Conservation (phyloP, 1,284 basidiomycete species). For the Entoloma clypeatum region DNA sequence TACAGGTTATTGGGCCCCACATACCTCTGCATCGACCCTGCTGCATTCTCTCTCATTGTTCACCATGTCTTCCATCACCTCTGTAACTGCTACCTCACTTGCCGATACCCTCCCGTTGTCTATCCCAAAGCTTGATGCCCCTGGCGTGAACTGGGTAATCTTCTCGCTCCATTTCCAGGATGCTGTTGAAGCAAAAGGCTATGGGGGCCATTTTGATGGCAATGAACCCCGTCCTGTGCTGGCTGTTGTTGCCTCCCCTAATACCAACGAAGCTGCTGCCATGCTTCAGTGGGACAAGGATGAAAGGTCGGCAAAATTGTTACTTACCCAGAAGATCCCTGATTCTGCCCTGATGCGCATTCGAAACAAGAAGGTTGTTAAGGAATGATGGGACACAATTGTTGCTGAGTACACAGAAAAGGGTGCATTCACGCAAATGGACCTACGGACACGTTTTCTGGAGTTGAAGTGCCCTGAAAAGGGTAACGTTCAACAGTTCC, state of each 20-base stretch:
- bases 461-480: constrained; percentile 25
- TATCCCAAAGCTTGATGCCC: constrained; percentile 28
- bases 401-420: constrained; percentile 28
- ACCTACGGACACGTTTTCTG: constrained; percentile 28
- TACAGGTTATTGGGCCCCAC: constrained; percentile 26
- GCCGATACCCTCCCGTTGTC: constrained; percentile 23
- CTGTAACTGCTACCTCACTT: constrained; percentile 19
- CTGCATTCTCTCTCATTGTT: constrained; percentile 9
- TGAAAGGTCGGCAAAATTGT: constrained; percentile 23
- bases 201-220: constrained; percentile 28
- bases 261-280: constrained; percentile 6
- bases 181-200: constrained; percentile 28
- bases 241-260: background rate
- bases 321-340: constrained; percentile 29
- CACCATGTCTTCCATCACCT: no score
- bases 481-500: constrained; percentile 29
- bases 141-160: constrained; percentile 33
- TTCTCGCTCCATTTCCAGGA: constrained; percentile 26
- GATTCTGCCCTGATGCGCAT: constrained; percentile 26
- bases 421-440: constrained; percentile 29
- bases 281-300: constrained; percentile 24
- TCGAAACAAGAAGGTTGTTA: constrained; percentile 17
- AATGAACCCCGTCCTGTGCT: constrained; percentile 10
- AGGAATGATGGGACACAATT: constrained; percentile 26
- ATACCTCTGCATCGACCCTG: no score